Conservation (phyloP, 2,329 filamentous ascomycete species). For the Diaporthe nobilis region DNA sequence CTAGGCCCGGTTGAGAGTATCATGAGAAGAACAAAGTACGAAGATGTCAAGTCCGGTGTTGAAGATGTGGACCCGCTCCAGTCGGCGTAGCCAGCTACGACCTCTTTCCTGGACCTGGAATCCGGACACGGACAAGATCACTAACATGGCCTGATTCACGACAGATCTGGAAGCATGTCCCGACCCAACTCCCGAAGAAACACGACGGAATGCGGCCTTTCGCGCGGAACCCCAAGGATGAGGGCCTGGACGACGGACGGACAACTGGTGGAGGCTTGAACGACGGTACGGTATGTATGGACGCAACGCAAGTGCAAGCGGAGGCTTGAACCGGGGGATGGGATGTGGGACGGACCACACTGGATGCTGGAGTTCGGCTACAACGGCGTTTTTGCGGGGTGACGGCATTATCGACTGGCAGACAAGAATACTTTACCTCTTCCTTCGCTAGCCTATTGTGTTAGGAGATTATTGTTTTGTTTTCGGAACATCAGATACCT, state of each 20-base stretch:
- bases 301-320: conserved; percentile 27
- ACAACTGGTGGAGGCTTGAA: conserved; percentile 40
- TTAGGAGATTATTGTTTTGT: conserved; percentile 39
- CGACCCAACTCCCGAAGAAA: conserved; percentile 36
- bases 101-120: conserved; percentile 39
- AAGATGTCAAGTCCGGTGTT: conserved; percentile 71
- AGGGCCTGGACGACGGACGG: conserved; percentile 38
- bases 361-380: conserved; percentile 39
- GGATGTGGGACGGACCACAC: conserved; percentile 33
- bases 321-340: conserved; percentile 30
- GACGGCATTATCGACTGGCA: conserved; percentile 38
- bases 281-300: conserved; percentile 29
- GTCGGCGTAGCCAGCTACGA: conserved; percentile 45
- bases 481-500: conserved; percentile 43
- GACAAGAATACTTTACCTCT: conserved; percentile 35
- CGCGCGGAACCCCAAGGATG: conserved; percentile 35
- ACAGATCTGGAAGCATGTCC: conserved; percentile 37
- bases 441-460: conserved; percentile 40
- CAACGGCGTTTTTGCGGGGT: conserved; percentile 39
- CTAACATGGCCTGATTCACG: conserved; percentile 39
- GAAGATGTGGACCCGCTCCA: conserved; percentile 78
- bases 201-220: conserved; percentile 37
- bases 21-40: conserved; percentile 83
- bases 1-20: conserved; percentile 94
- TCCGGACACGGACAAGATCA: conserved; percentile 36